Conservation (phyloP, 768 basidiomycete genomes). For the Mycena rebaudengoi region DNA sequence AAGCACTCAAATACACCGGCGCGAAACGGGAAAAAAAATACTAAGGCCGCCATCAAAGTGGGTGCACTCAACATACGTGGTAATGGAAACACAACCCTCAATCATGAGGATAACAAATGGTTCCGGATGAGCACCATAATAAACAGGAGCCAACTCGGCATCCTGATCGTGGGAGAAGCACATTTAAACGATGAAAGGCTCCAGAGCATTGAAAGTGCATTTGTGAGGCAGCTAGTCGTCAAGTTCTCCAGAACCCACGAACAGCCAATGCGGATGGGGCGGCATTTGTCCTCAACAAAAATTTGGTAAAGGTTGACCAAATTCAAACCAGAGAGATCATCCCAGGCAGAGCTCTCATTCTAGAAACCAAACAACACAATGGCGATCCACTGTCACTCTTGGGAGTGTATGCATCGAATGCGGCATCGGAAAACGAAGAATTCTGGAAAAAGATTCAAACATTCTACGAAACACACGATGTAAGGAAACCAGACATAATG, state of each 20-base stretch:
- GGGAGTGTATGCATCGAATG: constrained; percentile 47
- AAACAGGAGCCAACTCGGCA: not conserved
- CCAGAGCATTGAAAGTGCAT: not conserved
- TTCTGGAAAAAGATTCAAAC: constrained; percentile 39
- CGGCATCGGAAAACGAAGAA: constrained; percentile 26
- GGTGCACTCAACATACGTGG: constrained; percentile 14
- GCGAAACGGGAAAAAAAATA: not conserved
- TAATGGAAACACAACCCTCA: not conserved
- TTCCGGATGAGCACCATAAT: constrained; percentile 6
- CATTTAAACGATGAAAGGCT: constrained; percentile 7
- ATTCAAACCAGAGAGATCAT: not conserved
- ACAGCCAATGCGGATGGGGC: not conserved
- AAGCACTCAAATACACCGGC: too few species aligned
- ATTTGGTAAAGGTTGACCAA: not conserved
- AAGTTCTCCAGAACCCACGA: not conserved
- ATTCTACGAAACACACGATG: constrained; percentile 15
- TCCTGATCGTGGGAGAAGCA: constrained; percentile 15
- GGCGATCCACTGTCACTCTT: constrained; percentile 33
- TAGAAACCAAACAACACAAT: constrained; percentile 26
- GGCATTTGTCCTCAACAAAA: constrained; percentile 5
- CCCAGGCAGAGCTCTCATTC: not conserved
- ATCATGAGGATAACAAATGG: constrained; percentile 20
- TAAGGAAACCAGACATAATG: too few species aligned
- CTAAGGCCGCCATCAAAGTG: not conserved
- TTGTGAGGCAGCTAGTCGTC: not conserved